phyloP scores from a whole-genome alignment of 2,329 filamentous ascomycete genomes.

The Arthrobotrys pseudoclavata region DNA sequence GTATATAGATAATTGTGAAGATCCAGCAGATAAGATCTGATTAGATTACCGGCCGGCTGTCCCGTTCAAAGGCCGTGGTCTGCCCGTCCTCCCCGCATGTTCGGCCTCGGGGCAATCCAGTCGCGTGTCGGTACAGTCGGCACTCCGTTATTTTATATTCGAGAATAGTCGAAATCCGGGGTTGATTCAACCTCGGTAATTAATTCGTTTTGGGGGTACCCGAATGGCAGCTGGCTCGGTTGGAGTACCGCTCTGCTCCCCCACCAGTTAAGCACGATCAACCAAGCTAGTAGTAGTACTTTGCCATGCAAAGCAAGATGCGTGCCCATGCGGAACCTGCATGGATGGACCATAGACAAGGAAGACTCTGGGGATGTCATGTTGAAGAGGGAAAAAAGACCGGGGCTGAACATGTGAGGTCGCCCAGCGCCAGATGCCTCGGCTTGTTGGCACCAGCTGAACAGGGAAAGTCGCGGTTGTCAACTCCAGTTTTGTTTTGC shows the following conservation, averaged over 20 bases:
- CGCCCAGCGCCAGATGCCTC: constrained; percentile 39
- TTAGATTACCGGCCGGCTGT: constrained; percentile 15
- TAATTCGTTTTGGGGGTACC: constrained; percentile 14
- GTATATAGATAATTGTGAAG: background rate
- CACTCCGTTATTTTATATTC: background rate
- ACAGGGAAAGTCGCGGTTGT: constrained; percentile 21
- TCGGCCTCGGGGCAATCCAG: constrained; percentile 32
- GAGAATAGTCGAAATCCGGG: constrained; percentile 22
- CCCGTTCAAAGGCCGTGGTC: constrained; percentile 4
- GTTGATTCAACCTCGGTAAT: constrained; percentile 57
- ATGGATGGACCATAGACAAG: background rate
- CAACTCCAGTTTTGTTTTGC: constrained; percentile 33
- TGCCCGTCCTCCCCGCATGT: constrained; percentile 16
- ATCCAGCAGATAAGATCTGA: constrained; percentile 6
- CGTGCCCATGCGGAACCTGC: background rate
- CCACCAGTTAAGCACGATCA: no score
- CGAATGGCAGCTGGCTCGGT: constrained; percentile 37
- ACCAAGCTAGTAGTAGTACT: no score
- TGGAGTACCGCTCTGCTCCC: no score
- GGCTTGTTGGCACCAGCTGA: constrained; percentile 35
- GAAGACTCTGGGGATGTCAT: background rate
- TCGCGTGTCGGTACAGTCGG: background rate
- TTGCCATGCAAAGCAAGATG: no score
- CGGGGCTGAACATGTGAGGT: constrained; percentile 59
- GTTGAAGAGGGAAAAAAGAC: constrained; percentile 5